Evolutionary conservation across 768 basidiomycete species (phyloP), one percentile per base, ranked within the genome.

Genomic region (Trametes meyenii): DNA sequence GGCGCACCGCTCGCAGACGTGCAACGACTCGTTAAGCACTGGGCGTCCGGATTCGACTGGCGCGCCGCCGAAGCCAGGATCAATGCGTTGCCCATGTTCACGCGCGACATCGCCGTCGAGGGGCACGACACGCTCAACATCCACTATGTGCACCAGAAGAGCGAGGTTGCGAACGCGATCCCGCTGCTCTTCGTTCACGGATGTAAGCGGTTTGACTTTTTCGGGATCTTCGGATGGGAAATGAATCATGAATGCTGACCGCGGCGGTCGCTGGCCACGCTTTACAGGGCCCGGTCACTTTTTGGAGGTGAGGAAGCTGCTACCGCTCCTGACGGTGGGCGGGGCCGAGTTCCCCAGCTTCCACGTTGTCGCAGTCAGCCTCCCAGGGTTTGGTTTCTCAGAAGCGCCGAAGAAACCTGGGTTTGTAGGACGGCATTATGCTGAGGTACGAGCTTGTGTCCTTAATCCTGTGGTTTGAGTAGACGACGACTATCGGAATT

Each of bases 101-200:
- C 78, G 2, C 68, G 74, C n/a, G 78, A 81, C 38, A 76, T 87
- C 26, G 68, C 74, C 2, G 77, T 86, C 3, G 78, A 78, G 13
- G 76, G 74, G 5, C 78, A 78, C 55, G 82, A 78, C 0, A 67
- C 72, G 8, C 70, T 85, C 50, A 78, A 80, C 58, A 76, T 86
- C 7, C 85, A 87, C 63, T 87, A 83, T 49, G 78, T 86, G 16
- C 84, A 86, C 67, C 74, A 82, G 71, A 77, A 72, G 67, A 85
- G 84, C 63, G 60, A 58, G 19, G 52, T 64, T 23, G 52, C 45
- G 39, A 56, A 73, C n/a, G 84, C 85, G 0, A 81, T 87, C 39
- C 85, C 85, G 5, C 67, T 87, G 29, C 71, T 87, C 26, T 86
- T 82, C 60, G 78, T 86, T n/a, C 85, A 87, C 58, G 86, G 86